Evolutionary conservation across 805 yeast species (phyloP), one percentile per base, ranked within the genome.

Genomic region (Starmerella sirachaensis): DNA sequence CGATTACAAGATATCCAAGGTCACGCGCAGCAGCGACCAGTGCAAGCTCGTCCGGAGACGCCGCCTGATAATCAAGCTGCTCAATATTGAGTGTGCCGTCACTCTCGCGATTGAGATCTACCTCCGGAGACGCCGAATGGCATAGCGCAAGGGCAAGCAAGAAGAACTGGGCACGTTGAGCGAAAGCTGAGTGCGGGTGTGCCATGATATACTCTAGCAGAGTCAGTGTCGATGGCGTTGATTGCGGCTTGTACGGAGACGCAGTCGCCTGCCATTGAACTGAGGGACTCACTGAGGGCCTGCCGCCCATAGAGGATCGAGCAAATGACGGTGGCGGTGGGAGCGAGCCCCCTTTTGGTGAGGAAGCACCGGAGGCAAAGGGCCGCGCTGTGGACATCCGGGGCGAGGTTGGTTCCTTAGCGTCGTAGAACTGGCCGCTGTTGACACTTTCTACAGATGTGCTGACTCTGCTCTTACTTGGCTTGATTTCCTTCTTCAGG

Each of bases 1-100:
- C 84, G 40, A 64, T 68, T 6, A 86, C 80, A n/a, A 86, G 75
- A 56, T 67, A 91, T 0, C 99, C 99, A 66, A 91, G 67, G 54
- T 91, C 98, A 48, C 94, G 69, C 0, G 98, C 98, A 1, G 97
- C 98, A 31, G 78, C 74, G 3, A 91, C 88, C 21, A 91, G 62
- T 0, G 99, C 98, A 34, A 86, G 60, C 56, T 91, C 99, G 60
- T 91, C 99, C 0, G 98, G 99, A 0, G 96, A 86, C 0, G 97
- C 76, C 0, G 97, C 83, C 55, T 88, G 96, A 51, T 91, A 91
- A 35, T 72, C 76, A 8, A 86, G 71, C 17, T 66, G 63, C 40
- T 74, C 76, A 18, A 85, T 72, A 17, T 66, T 74, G 9, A 41
- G 50, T 18, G 52, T 54, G 5, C 51, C 54, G 1, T 45, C 56